A percentile compares a stretch with the other conserved stretches of the same genome.
Conservation (phyloP, 78 protist species). For the Pigoraptor vietnamica region DNA sequence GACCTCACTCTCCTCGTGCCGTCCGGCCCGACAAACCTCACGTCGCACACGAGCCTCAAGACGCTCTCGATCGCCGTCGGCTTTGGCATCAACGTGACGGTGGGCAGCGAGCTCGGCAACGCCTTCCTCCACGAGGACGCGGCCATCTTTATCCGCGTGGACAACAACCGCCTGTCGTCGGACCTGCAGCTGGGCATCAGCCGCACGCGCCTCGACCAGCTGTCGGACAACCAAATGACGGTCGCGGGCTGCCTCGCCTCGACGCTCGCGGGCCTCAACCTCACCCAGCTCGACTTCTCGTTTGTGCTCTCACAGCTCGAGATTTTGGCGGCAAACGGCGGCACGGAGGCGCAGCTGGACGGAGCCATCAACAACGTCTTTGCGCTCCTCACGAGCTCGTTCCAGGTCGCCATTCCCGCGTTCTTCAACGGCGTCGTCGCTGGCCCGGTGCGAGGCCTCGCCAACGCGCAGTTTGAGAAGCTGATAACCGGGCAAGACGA, state of each 20-base stretch:
- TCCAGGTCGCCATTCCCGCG: neutral
- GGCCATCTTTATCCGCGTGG: neutral
- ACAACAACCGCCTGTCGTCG: neutral
- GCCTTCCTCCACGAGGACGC: neutral
- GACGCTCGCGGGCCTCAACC: neutral
- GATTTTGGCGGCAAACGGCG: neutral
- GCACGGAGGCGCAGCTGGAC: neutral
- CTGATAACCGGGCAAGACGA: neutral
- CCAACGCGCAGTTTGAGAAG: neutral
- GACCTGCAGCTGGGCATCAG: neutral
- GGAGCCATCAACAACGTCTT: neutral
- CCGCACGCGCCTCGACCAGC: neutral
- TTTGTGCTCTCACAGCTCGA: neutral
- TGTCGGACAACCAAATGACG: neutral
- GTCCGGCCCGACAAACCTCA: neutral
- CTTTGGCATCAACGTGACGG: neutral
- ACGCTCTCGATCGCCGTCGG: neutral
- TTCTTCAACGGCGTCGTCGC: neutral
- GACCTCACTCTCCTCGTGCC: neutral
- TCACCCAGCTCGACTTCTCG: neutral
- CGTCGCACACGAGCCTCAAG: neutral
- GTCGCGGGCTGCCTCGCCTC: neutral
- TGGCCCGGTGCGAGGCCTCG: no score
- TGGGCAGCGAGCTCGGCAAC: neutral
- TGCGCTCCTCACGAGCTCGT: neutral